Percentiles rank a stretch among this genome's conserved stretches.
Conservation (phyloP, 768 basidiomycete species). For the Macrolepiota albuminosa region DNA sequence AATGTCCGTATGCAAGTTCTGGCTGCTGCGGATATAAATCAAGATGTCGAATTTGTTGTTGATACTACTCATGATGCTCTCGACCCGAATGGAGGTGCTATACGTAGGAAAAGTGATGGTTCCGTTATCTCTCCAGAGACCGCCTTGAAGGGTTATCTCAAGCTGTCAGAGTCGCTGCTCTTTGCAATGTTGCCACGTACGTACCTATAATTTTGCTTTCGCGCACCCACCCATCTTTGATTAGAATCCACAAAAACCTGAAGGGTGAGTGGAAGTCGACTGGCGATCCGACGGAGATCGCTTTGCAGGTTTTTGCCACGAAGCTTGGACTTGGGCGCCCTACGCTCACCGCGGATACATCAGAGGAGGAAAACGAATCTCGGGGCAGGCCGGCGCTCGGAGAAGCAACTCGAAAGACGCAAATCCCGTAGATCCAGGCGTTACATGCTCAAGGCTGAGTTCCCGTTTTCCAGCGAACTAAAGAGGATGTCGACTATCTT, state of each 20-base stretch:
- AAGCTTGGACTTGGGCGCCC: constrained; percentile 40
- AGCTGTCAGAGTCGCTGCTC: constrained; percentile 26
- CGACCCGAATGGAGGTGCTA: constrained; percentile 23
- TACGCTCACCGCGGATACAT: too few species aligned
- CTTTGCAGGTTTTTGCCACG: constrained; percentile 49
- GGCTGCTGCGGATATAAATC: constrained; percentile 22
- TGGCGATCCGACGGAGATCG: constrained; percentile 55
- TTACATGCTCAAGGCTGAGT: constrained; percentile 31
- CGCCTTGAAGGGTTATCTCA: constrained; percentile 22
- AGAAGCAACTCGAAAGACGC: constrained; percentile 3
- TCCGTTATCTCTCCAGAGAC: constrained; percentile 15
- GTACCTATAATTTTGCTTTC: background rate
- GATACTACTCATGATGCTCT: constrained; percentile 28
- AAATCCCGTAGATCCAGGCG: constrained; percentile 15
- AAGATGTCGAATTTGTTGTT: constrained; percentile 25
- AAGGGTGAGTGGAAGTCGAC: constrained; percentile 43
- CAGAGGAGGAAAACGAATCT: constrained; percentile 16
- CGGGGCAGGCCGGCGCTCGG: constrained; percentile 20
- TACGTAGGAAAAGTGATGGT: constrained; percentile 20
- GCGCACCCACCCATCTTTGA: background rate
- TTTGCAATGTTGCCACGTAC: constrained; percentile 28
- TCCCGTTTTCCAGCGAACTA: constrained; percentile 45
- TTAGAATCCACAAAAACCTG: constrained; percentile 30
- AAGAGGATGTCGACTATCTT: constrained; percentile 47
- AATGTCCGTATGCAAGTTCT: too few species aligned